Percentiles rank a stretch among this genome's conserved stretches.
Evolutionary conservation across 2,329 filamentous ascomycete species (phyloP).

Genomic region (Moelleriella libera): DNA sequence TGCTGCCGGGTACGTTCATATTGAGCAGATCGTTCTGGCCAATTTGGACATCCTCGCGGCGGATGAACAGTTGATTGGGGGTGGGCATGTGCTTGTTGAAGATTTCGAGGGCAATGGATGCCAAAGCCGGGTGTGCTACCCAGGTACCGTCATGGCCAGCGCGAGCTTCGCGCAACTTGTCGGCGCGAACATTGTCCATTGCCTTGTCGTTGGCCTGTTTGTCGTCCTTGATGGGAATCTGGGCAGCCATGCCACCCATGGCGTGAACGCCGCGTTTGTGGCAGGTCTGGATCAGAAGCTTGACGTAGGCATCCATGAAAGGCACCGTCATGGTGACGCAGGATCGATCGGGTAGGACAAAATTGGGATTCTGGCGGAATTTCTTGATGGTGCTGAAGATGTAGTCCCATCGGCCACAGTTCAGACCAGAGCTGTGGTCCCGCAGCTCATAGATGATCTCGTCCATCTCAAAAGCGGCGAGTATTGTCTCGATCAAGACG

Average conservation of each 20-base stretch:
- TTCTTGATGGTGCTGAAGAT: constrained; percentile 99
- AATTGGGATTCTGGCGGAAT: constrained; percentile 88
- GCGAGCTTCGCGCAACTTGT: constrained; percentile 91
- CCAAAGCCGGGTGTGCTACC: constrained; percentile 93
- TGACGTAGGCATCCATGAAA: constrained; percentile 95
- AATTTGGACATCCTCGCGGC: constrained; percentile 79
- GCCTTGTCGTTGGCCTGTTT: constrained; percentile 80
- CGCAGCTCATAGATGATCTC: constrained; percentile 99
- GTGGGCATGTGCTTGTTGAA: constrained; percentile 99
- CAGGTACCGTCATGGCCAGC: constrained; percentile 94
- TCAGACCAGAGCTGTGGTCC: constrained; percentile 89
- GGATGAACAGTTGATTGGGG: constrained; percentile 86
- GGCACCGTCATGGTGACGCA: constrained; percentile 94
- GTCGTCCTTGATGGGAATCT: constrained; percentile 97
- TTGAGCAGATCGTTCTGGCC: constrained; percentile 84
- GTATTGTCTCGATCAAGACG: constrained; percentile 94
- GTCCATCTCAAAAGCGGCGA: constrained; percentile 98
- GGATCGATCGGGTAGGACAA: constrained; percentile 83
- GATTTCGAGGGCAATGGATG: constrained; percentile 73
- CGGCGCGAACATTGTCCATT: constrained; percentile 83
- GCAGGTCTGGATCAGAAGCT: constrained; percentile 95
- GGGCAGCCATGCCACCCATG: constrained; percentile 97
- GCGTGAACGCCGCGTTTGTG: constrained; percentile 94
- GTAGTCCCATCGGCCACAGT: constrained; percentile 99
- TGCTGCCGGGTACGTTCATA: constrained; percentile 88